phyloP scores from a whole-genome alignment of 305 asterid species.

The Plantago coronopus region DNA sequence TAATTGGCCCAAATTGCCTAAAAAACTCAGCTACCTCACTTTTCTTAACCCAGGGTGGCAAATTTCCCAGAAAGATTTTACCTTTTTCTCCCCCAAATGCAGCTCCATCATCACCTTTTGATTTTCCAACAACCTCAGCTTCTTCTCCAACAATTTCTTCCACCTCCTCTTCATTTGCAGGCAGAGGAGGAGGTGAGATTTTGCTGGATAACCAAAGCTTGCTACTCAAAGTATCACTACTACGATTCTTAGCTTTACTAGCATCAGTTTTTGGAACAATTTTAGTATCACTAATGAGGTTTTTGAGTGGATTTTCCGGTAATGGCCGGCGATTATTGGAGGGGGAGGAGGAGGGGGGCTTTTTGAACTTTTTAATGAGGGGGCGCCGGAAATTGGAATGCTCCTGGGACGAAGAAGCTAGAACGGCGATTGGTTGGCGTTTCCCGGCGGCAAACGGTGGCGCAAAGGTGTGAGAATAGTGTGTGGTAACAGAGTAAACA shows the following conservation, averaged over 20 bases:
- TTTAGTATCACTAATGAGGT: conserved; percentile 26
- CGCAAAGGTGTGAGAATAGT: conserved; percentile 27
- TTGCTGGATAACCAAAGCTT: conserved; percentile 81
- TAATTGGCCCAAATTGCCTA: conserved; percentile 87
- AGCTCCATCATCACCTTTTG: conserved; percentile 36
- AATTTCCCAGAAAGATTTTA: conserved; percentile 81
- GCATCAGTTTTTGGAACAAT: conserved; percentile 27
- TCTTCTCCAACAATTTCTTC: conserved; percentile 20
- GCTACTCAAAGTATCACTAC: conserved; percentile 29
- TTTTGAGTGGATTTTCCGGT: conserved; percentile 54
- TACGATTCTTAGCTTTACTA: too few relatives aligned
- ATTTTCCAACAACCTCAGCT: conserved; percentile 18
- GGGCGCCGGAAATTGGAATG: conserved; percentile 55
- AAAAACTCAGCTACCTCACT: conserved; percentile 67
- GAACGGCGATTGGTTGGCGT: conserved; percentile 26
- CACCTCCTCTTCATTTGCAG: conserved; percentile 20
- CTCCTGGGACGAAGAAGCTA: conserved; percentile 34
- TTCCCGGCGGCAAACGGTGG: conserved; percentile 46
- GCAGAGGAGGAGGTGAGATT: conserved; percentile 40
- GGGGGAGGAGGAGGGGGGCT: conserved; percentile 27
- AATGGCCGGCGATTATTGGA: conserved; percentile 29
- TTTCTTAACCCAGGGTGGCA: conserved; percentile 87
- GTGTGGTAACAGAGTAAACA: conserved; percentile 41
- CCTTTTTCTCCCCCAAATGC: conserved; percentile 65
- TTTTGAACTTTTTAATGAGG: conserved; percentile 43